These are phyloP conservation scores for Irpex sp. DNA, from an alignment of 1,284 basidiomycete genomes.

Conservation along the genomic window DNA sequence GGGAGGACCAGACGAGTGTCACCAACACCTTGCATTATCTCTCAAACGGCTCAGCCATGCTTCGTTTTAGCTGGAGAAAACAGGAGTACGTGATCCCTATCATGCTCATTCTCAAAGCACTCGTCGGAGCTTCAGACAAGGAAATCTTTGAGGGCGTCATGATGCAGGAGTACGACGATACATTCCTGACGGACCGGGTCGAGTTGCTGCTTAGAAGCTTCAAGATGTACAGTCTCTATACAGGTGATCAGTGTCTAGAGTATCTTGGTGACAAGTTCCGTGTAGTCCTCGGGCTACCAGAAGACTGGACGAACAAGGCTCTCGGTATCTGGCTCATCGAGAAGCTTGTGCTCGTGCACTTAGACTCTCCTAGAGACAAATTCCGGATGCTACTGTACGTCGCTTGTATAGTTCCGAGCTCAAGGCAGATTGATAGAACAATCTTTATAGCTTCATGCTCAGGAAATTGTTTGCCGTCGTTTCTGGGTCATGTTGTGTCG, in stretches of 20 bases:
- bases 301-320: slow-evolving; percentile 87
- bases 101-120: slow-evolving; percentile 94
- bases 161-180: slow-evolving; percentile 97
- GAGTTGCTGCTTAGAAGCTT: slow-evolving; percentile 97
- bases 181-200: slow-evolving; percentile 96
- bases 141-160: slow-evolving; percentile 98
- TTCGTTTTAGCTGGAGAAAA: slow-evolving; percentile 97
- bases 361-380: slow-evolving; percentile 90
- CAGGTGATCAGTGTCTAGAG: slow-evolving; percentile 91
- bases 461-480: slow-evolving; percentile 94
- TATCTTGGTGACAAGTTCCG: slow-evolving; percentile 99
- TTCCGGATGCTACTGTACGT: slow-evolving; percentile 92
- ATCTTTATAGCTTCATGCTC: slow-evolving; percentile 81
- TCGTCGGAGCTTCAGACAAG: slow-evolving; percentile 92
- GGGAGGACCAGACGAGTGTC: slow-evolving; percentile 85
- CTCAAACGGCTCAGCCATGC: slow-evolving; percentile 91
- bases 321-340: slow-evolving; percentile 85
- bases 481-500: slow-evolving; percentile 86
- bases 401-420: not conserved
- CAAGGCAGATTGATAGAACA: not conserved
- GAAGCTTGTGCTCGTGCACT: slow-evolving; percentile 89
- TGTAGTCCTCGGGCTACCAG: slow-evolving; percentile 87
- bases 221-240: slow-evolving; percentile 88
- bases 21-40: slow-evolving; percentile 98
- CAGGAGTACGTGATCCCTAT: slow-evolving; percentile 99